Base-by-base conservation (phyloP, 2,329 filamentous ascomycete species). In the Fusarium praegraminearum region DNA sequence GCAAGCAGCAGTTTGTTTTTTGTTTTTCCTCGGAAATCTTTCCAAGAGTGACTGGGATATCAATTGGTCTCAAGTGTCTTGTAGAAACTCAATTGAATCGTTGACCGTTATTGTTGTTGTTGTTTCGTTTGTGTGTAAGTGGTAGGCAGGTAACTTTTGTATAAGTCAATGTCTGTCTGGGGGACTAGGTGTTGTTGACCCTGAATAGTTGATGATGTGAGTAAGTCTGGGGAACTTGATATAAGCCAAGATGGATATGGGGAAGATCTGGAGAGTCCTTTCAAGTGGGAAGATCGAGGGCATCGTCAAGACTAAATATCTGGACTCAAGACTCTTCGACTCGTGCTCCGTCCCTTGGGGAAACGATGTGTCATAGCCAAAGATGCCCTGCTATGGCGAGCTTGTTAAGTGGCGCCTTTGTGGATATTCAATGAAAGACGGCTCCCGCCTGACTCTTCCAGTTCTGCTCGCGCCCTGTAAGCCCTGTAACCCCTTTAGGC, bases 301-400 rank as follows among this genome's bases (percentile, higher is more conserved):
- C 58, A 65, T 71, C 67, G 58, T 52, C 66, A 68, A 62, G 71
- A 75, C 71, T 73, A 74, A 75, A 75, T 70, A 71, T 70, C 67
- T 71, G 51, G 51, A 54, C 53, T 57, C 57, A 66, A 64, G 53
- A 67, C 33, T 53, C 60, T 62, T 61, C 59, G 47, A 71, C 58
- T 62, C 44, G 56, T 62, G 58, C 52, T 62, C 60, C 63, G 72
- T 64, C 60, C 65, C 57, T 60, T 50, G 64, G 57, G 63, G 62
- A 73, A 72, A 72, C 67, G 65, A 75, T 75, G 73, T 75, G 73
- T 75, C 73, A 75, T 75, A 74, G 73, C 70, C 44, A 69, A 57
- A 63, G 56, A 26, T 64, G 71, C 65, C 71, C 60, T 75, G 70
- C 59, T 58, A 74, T 75, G 73, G 69, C 52, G 71, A 75, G 71